Conservation (phyloP, 2,329 filamentous ascomycete genomes). For the Paecilomyces dactylethromorphus region DNA sequence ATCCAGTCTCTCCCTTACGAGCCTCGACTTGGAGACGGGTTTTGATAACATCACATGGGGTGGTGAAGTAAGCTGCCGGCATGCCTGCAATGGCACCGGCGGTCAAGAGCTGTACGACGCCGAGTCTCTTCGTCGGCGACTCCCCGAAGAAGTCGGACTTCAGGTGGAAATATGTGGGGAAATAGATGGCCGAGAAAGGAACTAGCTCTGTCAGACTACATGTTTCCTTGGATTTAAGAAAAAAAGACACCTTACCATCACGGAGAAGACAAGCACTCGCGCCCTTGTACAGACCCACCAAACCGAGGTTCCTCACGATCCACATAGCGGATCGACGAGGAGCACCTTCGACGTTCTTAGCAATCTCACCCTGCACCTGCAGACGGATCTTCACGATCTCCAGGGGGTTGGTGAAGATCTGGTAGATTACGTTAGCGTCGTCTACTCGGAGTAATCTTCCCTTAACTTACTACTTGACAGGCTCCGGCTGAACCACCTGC, state of each 20-base stretch:
- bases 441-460: conserved; percentile 5
- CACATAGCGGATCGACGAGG: conserved; percentile 91
- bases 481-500: conserved; percentile 84
- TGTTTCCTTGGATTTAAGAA: conserved; percentile 7
- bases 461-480: conserved; percentile 81
- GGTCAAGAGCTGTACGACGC: conserved; percentile 82
- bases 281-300: conserved; percentile 93
- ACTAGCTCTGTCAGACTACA: conserved; percentile 41
- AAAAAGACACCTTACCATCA: conserved; percentile 48
- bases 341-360: conserved; percentile 74
- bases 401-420: conserved; percentile 95
- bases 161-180: conserved; percentile 90
- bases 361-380: conserved; percentile 92
- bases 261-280: conserved; percentile 89
- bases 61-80: conserved; percentile 90
- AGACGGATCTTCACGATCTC: conserved; percentile 99
- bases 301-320: conserved; percentile 92
- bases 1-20: conserved; percentile 84
- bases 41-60: conserved; percentile 98
- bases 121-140: conserved; percentile 76
- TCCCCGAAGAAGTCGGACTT: conserved; percentile 95
- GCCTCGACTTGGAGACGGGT: conserved; percentile 96
- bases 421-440: conserved; percentile 5
- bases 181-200: conserved; percentile 98
- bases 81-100: conserved; percentile 92